phyloP scores from a whole-genome alignment of 345 rosid genomes.

The Citrus hindsii region DNA sequence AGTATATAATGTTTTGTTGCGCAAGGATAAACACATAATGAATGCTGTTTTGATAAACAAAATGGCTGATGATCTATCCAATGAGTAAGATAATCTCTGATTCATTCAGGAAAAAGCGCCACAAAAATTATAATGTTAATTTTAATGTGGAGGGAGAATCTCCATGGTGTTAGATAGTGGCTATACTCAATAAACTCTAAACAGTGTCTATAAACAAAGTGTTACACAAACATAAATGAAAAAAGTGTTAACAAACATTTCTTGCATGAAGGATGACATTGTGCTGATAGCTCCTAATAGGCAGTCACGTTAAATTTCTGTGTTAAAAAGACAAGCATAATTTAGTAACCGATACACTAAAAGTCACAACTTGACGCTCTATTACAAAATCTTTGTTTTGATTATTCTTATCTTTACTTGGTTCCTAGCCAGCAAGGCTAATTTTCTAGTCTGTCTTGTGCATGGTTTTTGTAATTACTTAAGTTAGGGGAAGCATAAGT shows the following conservation, averaged over 20 bases:
- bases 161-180: neutral
- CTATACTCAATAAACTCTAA: neutral
- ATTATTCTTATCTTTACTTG: neutral
- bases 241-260: neutral
- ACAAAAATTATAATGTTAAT: neutral
- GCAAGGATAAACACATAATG: neutral
- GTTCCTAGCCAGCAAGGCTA: too few species aligned
- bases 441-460: neutral
- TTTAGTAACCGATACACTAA: too few species aligned
- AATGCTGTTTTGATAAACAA: neutral
- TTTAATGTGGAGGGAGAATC: neutral
- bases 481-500: neutral
- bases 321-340: neutral
- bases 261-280: neutral
- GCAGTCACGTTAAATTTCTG: neutral
- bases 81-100: neutral
- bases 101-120: neutral
- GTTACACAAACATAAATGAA: neutral
- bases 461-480: neutral
- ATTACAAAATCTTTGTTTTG: neutral
- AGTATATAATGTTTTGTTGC: slow-evolving; percentile 18
- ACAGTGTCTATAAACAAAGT: neutral
- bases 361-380: neutral
- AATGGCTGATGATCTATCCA: neutral
- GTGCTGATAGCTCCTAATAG: neutral